Evolutionary conservation across 2,329 filamentous ascomycete genomes (phyloP).

Genomic region (Botrytis tulipae): DNA sequence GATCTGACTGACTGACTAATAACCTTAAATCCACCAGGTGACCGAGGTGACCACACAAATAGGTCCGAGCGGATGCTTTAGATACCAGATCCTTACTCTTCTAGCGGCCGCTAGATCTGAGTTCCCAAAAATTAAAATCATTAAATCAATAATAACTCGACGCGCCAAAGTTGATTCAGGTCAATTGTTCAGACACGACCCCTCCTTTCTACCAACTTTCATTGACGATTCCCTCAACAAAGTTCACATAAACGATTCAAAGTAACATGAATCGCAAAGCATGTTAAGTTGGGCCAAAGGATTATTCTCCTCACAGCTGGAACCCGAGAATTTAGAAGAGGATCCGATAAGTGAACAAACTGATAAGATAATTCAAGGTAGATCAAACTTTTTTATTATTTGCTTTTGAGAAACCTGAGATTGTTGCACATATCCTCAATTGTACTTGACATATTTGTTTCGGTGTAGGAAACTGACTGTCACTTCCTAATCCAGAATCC

Average conservation of each 20-base stretch:
- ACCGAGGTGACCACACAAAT: neutral
- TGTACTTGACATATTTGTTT: neutral
- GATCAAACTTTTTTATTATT: neutral
- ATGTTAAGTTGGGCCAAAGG: slow-evolving; percentile 11
- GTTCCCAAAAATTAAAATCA: slow-evolving; percentile 13
- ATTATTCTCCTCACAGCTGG: slow-evolving; percentile 10
- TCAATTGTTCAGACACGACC: neutral
- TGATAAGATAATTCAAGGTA: slow-evolving; percentile 17
- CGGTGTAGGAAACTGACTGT: neutral
- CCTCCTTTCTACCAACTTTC: neutral
- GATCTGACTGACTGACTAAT: neutral
- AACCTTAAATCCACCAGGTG: too few relatives aligned
- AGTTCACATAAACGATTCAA: neutral
- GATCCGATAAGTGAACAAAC: neutral
- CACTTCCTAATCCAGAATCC: neutral
- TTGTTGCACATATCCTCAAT: neutral
- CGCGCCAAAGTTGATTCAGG: neutral
- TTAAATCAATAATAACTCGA: neutral
- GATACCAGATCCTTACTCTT: too few relatives aligned
- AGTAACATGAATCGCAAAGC: neutral
- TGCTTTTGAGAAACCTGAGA: neutral
- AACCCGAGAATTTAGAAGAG: neutral
- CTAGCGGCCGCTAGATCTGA: slow-evolving; percentile 13
- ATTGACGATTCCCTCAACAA: neutral
- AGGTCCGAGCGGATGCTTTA: neutral